phyloP scores from a whole-genome alignment of 1,284 basidiomycete genomes.

The Chalciporus sp. region DNA sequence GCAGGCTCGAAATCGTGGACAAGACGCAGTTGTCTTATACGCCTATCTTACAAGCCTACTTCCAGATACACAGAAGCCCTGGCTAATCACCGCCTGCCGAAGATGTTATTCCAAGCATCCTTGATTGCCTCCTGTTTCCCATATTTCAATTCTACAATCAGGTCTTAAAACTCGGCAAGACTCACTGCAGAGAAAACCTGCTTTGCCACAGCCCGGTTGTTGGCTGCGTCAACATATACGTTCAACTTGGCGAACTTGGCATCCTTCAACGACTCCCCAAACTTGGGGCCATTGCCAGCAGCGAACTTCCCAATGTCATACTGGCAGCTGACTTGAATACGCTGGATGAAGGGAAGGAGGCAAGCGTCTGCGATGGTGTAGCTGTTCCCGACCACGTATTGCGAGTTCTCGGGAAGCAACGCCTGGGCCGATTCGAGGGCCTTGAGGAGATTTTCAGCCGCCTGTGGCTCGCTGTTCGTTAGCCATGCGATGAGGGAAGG shows the following conservation, averaged over 20 bases:
- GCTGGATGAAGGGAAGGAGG: constrained; percentile 49
- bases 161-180: background rate
- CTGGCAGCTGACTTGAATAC: constrained; percentile 42
- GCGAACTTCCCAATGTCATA: constrained; percentile 49
- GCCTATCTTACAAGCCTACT: too few relatives aligned
- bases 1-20: too few relatives aligned
- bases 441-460: constrained; percentile 21
- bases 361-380: constrained; percentile 59
- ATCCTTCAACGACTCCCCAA: constrained; percentile 39
- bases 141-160: background rate
- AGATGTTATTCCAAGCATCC: background rate
- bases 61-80: background rate
- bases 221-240: constrained; percentile 34
- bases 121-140: constrained; percentile 1
- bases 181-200: background rate
- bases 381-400: constrained; percentile 37
- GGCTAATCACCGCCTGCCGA: background rate
- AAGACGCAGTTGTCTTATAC: too few relatives aligned
- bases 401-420: constrained; percentile 29
- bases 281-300: constrained; percentile 44
- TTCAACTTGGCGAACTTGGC: constrained; percentile 45
- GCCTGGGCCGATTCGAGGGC: constrained; percentile 35
- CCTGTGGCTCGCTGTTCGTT: constrained; percentile 37
- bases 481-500: constrained; percentile 28
- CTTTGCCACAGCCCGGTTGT: background rate